These are phyloP conservation scores for Solanum phureja DNA, from an alignment of 257 asterid species.

Conservation along the genomic window DNA sequence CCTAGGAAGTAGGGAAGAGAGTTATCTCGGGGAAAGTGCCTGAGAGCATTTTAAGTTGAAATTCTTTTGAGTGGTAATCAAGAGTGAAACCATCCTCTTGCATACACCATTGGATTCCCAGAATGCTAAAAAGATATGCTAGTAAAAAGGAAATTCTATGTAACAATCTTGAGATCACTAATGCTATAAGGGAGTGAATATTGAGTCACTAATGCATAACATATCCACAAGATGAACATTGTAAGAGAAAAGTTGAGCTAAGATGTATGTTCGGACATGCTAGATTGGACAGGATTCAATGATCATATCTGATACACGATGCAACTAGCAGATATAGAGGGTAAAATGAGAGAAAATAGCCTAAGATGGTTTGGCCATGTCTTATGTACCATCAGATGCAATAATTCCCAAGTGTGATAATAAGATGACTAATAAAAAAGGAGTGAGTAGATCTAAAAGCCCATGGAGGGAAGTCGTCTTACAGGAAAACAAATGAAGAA, in stretches of 20 bases:
- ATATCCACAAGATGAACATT: background rate
- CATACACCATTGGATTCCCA: background rate
- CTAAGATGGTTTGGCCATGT: background rate
- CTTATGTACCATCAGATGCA: background rate
- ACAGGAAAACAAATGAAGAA: background rate
- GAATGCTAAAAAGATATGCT: background rate
- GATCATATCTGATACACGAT: background rate
- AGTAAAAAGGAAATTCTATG: background rate
- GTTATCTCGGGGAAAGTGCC: too few relatives aligned
- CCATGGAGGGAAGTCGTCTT: background rate
- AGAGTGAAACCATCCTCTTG: too few relatives aligned
- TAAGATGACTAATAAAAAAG: background rate
- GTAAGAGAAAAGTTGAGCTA: background rate
- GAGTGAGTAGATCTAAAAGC: background rate
- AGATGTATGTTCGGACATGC: background rate
- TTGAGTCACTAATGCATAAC: background rate
- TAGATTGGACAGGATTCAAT: background rate
- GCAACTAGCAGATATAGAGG: background rate
- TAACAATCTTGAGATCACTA: background rate
- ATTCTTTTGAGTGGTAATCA: too few relatives aligned
- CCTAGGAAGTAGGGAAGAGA: too few relatives aligned
- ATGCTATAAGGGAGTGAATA: background rate
- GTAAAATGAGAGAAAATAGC: background rate
- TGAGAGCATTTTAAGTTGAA: too few relatives aligned
- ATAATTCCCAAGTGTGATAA: background rate